Evolutionary conservation across 2,329 filamentous ascomycete species (phyloP).

Genomic region (Monilinia fructicola): DNA sequence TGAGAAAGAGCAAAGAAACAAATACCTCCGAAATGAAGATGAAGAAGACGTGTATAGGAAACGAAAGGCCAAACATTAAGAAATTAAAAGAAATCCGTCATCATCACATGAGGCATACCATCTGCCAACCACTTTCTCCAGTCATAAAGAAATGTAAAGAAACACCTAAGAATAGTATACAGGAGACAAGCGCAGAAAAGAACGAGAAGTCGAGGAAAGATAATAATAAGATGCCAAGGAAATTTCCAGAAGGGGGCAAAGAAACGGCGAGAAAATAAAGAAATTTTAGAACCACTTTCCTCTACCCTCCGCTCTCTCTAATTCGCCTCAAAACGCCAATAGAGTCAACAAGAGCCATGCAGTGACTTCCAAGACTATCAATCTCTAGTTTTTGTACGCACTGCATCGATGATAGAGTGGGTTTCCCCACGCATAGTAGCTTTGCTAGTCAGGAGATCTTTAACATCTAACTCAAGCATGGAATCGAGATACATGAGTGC

Average conservation of each 20-base stretch:
- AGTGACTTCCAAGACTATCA: conserved; percentile 52
- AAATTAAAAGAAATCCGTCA: conserved; percentile 11
- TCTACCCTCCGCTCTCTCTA: conserved; percentile 47
- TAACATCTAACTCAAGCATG: conserved; percentile 46
- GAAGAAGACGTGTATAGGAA: conserved; percentile 1
- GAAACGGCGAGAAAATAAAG: neutral
- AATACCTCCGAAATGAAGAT: conserved; percentile 5
- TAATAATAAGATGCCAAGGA: neutral
- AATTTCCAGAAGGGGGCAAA: neutral
- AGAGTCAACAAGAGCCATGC: conserved; percentile 54
- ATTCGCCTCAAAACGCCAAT: conserved; percentile 53
- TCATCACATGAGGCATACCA: conserved; percentile 14
- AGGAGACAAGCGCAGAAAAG: neutral
- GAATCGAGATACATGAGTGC: conserved; percentile 41
- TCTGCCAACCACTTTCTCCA: conserved; percentile 2
- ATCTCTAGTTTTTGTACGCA: conserved; percentile 48
- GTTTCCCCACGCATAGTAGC: conserved; percentile 47
- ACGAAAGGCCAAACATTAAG: conserved; percentile 1
- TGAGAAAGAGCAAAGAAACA: neutral
- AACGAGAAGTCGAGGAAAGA: neutral
- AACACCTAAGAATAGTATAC: neutral
- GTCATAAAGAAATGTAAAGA: neutral
- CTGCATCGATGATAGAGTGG: conserved; percentile 50
- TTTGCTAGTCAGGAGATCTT: conserved; percentile 42
- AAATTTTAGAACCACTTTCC: conserved; percentile 46